phyloP scores from a whole-genome alignment of 2,329 filamentous ascomycete genomes.

The Cytospora piceae region DNA sequence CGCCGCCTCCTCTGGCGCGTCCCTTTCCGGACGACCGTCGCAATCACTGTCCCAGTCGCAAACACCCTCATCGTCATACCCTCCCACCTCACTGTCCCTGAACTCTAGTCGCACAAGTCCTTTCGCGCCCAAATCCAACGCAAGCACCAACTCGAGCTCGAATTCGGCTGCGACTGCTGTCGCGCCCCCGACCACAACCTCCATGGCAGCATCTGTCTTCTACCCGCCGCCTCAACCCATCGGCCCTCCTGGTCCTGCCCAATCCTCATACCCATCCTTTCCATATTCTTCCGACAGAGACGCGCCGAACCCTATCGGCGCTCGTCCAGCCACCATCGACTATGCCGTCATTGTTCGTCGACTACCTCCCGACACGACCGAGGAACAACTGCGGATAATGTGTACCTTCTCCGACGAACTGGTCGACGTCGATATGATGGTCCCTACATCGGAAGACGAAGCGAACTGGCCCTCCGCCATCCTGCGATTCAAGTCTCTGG shows the following conservation, averaged over 20 bases:
- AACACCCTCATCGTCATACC: slow-evolving; percentile 39
- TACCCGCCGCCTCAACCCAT: slow-evolving; percentile 46
- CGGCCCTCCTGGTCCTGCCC: slow-evolving; percentile 39
- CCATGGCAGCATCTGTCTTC: slow-evolving; percentile 53
- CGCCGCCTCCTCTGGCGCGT: slow-evolving; percentile 35
- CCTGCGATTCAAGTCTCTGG: slow-evolving; percentile 55
- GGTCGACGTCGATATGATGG: slow-evolving; percentile 54
- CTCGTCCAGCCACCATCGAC: slow-evolving; percentile 24
- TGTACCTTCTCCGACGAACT: slow-evolving; percentile 62
- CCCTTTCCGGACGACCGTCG: slow-evolving; percentile 20
- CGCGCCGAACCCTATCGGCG: slow-evolving; percentile 44
- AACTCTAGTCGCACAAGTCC: slow-evolving; percentile 41
- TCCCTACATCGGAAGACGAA: slow-evolving; percentile 54
- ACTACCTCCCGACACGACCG: slow-evolving; percentile 57
- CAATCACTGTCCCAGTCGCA: slow-evolving; percentile 22
- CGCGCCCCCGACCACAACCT: slow-evolving; percentile 38
- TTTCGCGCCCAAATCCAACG: slow-evolving; percentile 36
- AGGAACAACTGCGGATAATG: slow-evolving; percentile 60
- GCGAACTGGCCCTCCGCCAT: slow-evolving; percentile 55
- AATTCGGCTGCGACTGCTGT: slow-evolving; percentile 40
- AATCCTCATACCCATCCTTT: slow-evolving; percentile 42
- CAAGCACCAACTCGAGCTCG: slow-evolving; percentile 36
- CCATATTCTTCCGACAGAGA: slow-evolving; percentile 48
- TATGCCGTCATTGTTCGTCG: slow-evolving; percentile 56
- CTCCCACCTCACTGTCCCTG: slow-evolving; percentile 43